Percentiles rank a stretch among this genome's conserved stretches.
phyloP scores from a whole-genome alignment of 768 basidiomycete genomes.

The Albatrellus ellisii region DNA sequence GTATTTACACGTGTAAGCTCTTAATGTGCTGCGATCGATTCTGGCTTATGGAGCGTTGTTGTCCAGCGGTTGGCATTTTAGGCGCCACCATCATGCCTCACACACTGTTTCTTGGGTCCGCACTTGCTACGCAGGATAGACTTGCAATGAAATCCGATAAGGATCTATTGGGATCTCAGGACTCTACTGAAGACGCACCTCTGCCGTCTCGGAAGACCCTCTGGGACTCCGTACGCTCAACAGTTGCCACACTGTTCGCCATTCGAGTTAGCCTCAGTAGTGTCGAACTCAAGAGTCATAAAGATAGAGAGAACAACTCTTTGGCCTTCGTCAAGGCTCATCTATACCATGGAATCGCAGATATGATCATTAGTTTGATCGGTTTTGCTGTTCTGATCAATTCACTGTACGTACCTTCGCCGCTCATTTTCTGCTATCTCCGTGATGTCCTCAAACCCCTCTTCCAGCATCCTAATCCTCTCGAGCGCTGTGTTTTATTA shows the following conservation, averaged over 20 bases:
- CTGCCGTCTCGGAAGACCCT: too few relatives aligned
- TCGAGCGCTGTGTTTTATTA: constrained; percentile 76
- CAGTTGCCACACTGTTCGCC: not conserved
- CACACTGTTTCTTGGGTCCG: constrained; percentile 30
- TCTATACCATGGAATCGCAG: constrained; percentile 49
- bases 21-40: not conserved
- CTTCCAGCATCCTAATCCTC: constrained; percentile 60
- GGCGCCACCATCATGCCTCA: constrained; percentile 38
- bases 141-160: constrained; percentile 10
- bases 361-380: constrained; percentile 56
- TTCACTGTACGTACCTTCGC: constrained; percentile 41
- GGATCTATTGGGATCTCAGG: not conserved
- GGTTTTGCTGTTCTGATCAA: constrained; percentile 87
- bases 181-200: too few relatives aligned
- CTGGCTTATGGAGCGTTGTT: not conserved
- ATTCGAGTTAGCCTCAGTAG: too few relatives aligned
- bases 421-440: not conserved
- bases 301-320: constrained; percentile 42
- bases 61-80: constrained; percentile 16
- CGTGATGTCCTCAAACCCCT: not conserved
- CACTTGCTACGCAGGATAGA: constrained; percentile 29
- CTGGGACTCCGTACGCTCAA: not conserved
- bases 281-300: constrained; percentile 7
- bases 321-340: constrained; percentile 46
- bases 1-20: constrained; percentile 11